Evolutionary conservation across 139 green algal species (phyloP), one percentile per base, ranked within the genome.

Genomic region (Bryopsis sp.): DNA sequence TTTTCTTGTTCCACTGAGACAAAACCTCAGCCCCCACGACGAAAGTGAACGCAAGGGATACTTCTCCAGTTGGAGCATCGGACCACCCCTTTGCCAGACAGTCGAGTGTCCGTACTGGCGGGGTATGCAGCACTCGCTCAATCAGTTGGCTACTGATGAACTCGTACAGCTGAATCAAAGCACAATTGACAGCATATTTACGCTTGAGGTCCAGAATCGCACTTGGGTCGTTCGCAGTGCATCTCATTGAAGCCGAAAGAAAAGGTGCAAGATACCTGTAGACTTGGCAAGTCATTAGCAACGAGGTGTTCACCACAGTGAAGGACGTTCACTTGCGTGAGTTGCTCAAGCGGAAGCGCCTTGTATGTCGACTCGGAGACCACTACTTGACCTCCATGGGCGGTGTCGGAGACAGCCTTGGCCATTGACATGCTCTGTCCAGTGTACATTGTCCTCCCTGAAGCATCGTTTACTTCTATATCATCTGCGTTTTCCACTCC

Each of bases 281-380:
- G 33, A 39, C 48, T 29, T 4, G 75, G 75, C 32, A 81, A 67
- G 26, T 63, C 37, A 57, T 81, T 64, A 4, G 64, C 47, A 38
- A 76, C 62, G 5, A 33, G 43, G 67, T 81, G 72, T 64, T 74
- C 68, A 15, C 76, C 76, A 11, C 70, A 28, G 34, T 81, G 71
- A 64, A 81, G 73, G 34, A 81, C 76, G 62, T 76, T 47, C 19
- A 69, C 57, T 66, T 81, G 58, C 63, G 68, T 73, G 67, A 81
- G 61, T n/a, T 68, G 48, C 67, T 78, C 72, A 48, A 81, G 64
- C 3, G 71, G 66, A 34, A 78, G 60, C 6, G 37, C 61, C 32
- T 50, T 62, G 62, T 78, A 76, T 34, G 71, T 70, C 24, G 60
- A 72, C 43, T 81, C 76, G 36, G 71, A 78, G 2, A 76, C 54